A percentile compares a stretch with the other conserved stretches of the same genome.
phyloP scores from a whole-genome alignment of 345 rosid species.

The Ailanthus altissimus region DNA sequence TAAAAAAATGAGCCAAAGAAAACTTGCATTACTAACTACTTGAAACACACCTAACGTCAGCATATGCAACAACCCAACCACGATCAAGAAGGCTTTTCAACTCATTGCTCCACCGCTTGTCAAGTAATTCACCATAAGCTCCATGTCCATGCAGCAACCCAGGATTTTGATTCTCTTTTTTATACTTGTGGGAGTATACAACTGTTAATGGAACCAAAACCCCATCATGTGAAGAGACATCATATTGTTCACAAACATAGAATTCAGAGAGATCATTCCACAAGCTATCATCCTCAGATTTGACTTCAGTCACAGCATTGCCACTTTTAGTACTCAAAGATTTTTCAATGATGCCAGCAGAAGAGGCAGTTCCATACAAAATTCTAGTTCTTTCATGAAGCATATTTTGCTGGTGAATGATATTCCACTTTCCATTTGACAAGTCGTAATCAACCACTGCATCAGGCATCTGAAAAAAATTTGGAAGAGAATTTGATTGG shows the following conservation, averaged over 20 bases:
- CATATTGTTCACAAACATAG: constrained; percentile 70
- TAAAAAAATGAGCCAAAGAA: neutral
- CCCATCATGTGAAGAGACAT: constrained; percentile 78
- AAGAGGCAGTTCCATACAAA: constrained; percentile 72
- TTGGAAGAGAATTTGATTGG: constrained; percentile 8
- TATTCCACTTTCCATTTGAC: constrained; percentile 79
- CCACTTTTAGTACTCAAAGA: constrained; percentile 36
- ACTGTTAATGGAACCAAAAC: constrained; percentile 72
- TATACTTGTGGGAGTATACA: constrained; percentile 60
- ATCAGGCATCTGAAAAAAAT: constrained; percentile 76
- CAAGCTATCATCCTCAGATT: constrained; percentile 55
- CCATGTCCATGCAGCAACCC: constrained; percentile 94
- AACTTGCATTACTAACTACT: neutral
- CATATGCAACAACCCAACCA: constrained; percentile 94
- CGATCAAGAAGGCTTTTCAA: constrained; percentile 97
- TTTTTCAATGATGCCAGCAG: constrained; percentile 40
- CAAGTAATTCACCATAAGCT: constrained; percentile 90
- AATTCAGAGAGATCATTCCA: constrained; percentile 96
- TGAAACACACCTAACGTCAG: constrained; percentile 83
- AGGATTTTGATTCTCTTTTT: constrained; percentile 47
- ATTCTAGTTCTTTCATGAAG: constrained; percentile 87
- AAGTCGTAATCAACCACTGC: constrained; percentile 92
- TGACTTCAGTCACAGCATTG: constrained; percentile 41
- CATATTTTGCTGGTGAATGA: constrained; percentile 91
- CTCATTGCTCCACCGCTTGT: constrained; percentile 90